Evolutionary conservation across 768 basidiomycete genomes (phyloP).

Genomic region (Panellus pusillus): DNA sequence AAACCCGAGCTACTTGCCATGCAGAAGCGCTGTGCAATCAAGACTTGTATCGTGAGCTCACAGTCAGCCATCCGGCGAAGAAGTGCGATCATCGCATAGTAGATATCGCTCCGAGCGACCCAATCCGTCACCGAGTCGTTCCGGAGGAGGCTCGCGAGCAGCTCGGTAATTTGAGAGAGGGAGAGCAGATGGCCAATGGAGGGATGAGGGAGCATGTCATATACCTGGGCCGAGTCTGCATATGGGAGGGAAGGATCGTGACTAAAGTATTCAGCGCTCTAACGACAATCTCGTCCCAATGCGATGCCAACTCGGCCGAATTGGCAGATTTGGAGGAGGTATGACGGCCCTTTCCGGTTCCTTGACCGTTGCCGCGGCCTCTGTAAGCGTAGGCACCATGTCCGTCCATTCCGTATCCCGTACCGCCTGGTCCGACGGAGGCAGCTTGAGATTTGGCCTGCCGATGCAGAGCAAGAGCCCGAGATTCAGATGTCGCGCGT

Average conservation of each 20-base stretch:
- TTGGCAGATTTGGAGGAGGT: not conserved
- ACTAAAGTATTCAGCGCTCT: constrained; percentile 40
- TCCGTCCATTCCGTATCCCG: constrained; percentile 43
- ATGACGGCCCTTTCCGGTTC: not conserved
- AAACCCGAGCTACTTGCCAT: constrained; percentile 40
- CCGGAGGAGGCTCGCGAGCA: constrained; percentile 46
- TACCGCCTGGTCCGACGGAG: constrained; percentile 53
- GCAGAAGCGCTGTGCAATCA: constrained; percentile 43
- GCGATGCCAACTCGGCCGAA: constrained; percentile 22
- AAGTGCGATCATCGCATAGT: constrained; percentile 49
- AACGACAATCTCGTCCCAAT: constrained; percentile 42
- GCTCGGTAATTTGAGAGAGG: constrained; percentile 46
- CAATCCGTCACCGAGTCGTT: constrained; percentile 60
- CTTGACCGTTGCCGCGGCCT: not conserved
- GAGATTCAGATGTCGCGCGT: constrained; percentile 36
- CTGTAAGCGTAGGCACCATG: not conserved
- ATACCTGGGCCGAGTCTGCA: constrained; percentile 39
- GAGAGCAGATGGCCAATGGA: constrained; percentile 42
- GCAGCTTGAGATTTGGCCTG: constrained; percentile 18
- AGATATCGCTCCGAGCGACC: constrained; percentile 45
- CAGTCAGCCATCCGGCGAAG: constrained; percentile 51
- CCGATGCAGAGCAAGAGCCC: constrained; percentile 35
- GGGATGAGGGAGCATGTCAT: constrained; percentile 51
- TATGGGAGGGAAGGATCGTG: constrained; percentile 46
- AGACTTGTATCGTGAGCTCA: constrained; percentile 46